Base-by-base conservation (phyloP, 2,329 filamentous ascomycete genomes). In the Lecanosticta acicola region DNA sequence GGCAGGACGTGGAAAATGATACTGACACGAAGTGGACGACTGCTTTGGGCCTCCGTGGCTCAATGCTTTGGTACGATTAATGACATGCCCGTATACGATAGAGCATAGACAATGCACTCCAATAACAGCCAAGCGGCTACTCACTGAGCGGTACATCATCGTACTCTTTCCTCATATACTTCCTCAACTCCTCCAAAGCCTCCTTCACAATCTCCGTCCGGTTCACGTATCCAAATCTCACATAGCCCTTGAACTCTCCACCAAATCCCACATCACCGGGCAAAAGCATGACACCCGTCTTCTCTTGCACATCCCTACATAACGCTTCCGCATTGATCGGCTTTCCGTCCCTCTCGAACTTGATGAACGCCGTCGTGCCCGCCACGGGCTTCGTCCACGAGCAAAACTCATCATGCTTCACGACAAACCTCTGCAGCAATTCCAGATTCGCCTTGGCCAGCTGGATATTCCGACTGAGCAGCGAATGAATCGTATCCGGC, bases 291-390 rank as follows among this genome's bases (percentile, higher is more conserved):
- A 89, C 84, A 14, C 85, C 85, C 0, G 77, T 83, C 66, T 81
- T 77, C 41, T 81, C 75, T 20, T 87, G 68, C 29, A 94, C 66
- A 59, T 80, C 76, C 55, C 79, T 70, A 57, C 85, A 91, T 56
- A 94, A 84, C 3, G 72, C 72, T n/a, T 77, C 78, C 51, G 90
- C 84, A 57, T 91, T 80, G 0, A 94, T 75, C 1, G 80, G 74
- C 60, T 75, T 71, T 0, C 77, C 79, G 37, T 77, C 75, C 41
- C 75, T 73, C 43, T 71, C 72, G 54, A 94, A 87, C 57, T 77
- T 80, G 46, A 94, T 68, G 59, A 94, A 86, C 0, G 85, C 84
- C 7, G 85, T 91, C 1, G 87, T 94, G 0, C 87, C 88, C 1
- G 85, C 87, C 3, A 78, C 78, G 1, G 88, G 88, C 64, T 80